These are phyloP conservation scores for Fusarium hostae DNA, from an alignment of 2,329 filamentous ascomycete genomes.

Conservation along the genomic window DNA sequence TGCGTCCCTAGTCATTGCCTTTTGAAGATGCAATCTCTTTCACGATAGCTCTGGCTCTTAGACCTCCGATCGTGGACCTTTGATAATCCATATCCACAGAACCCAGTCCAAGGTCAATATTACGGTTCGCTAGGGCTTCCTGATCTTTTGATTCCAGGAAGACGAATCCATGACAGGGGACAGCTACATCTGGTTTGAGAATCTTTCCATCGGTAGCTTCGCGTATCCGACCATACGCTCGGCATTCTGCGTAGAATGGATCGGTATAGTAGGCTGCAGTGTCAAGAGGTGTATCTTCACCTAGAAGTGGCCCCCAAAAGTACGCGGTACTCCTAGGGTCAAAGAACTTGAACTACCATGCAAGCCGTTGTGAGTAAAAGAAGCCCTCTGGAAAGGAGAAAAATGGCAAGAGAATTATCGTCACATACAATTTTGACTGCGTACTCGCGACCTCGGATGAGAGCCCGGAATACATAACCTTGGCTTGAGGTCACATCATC, in stretches of 20 bases:
- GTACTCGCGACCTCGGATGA: slow-evolving; percentile 24
- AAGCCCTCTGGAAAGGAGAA: background rate
- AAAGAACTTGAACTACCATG: slow-evolving; percentile 32
- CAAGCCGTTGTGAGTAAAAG: background rate
- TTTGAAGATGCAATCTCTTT: slow-evolving; percentile 32
- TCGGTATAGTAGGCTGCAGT: slow-evolving; percentile 36
- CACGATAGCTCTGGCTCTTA: slow-evolving; percentile 23
- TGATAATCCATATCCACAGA: slow-evolving; percentile 18
- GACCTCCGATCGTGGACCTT: slow-evolving; percentile 14
- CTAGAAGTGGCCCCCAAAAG: slow-evolving; percentile 33
- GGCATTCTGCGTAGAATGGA: slow-evolving; percentile 39
- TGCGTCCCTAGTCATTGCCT: too few relatives aligned
- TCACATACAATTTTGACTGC: slow-evolving; percentile 33
- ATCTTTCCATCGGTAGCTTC: background rate
- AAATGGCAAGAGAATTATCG: background rate
- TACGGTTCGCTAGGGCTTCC: background rate
- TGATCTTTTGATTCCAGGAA: slow-evolving; percentile 19
- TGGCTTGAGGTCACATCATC: slow-evolving; percentile 7
- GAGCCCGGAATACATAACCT: slow-evolving; percentile 34
- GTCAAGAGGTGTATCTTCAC: slow-evolving; percentile 18
- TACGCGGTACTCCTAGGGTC: slow-evolving; percentile 23
- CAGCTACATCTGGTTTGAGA: background rate
- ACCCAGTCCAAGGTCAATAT: slow-evolving; percentile 21
- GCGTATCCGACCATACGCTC: slow-evolving; percentile 34
- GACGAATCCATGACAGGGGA: background rate